Evolutionary conservation across 352 stramenopile genomes (phyloP), one percentile per base, ranked within the genome.

Genomic region (Aphanomyces astaci): DNA sequence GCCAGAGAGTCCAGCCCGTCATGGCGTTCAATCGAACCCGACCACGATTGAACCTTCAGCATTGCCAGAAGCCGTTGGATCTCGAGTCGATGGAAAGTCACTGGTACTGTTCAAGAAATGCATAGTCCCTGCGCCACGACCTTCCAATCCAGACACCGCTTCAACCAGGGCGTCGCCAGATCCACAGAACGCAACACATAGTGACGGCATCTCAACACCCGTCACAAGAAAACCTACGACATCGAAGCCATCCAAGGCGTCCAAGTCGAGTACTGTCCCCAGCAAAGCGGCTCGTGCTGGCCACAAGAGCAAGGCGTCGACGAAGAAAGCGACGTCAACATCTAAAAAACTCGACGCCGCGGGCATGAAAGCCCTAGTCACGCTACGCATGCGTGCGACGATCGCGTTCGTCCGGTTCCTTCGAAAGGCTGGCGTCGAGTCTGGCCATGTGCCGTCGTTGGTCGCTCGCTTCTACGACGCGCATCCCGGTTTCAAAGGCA

Each of bases 351-450:
- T 43, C 36, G 36, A 43, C 15, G 36, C 36, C 36, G 36, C 36
- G 7, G 15, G 36, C 7, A 43, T 43, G 36, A 43, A 43, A 15
- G 15, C 36, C 7, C 36, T 53, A 7, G 51, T 59, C 10, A 39
- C 17, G n/a, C n/a, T 59, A 5, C 51, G 51, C 15, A 59, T 39
- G 51, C 51, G 51, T 22, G 51, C 51, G 19, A 32, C 51, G 5
- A n/a, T 36, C n/a, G 51, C 51, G 30, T 59, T 59, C n/a, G 30
- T 59, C 30, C 51, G 51, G 15, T 59, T 40, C 51, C 30, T 59
- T 32, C 51, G 51, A 32, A 59, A 13, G 25, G n/a, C 22, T 10
- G 51, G 24, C 7, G 4, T 22, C 5, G 13, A 30, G 7, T 33
- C 27, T 30, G 51, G 51, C 30, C 11, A 59, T n/a, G 17, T 39